These are phyloP conservation scores for Myxozyma lipomycoides DNA, from an alignment of 805 yeast genomes.

Conservation along the genomic window DNA sequence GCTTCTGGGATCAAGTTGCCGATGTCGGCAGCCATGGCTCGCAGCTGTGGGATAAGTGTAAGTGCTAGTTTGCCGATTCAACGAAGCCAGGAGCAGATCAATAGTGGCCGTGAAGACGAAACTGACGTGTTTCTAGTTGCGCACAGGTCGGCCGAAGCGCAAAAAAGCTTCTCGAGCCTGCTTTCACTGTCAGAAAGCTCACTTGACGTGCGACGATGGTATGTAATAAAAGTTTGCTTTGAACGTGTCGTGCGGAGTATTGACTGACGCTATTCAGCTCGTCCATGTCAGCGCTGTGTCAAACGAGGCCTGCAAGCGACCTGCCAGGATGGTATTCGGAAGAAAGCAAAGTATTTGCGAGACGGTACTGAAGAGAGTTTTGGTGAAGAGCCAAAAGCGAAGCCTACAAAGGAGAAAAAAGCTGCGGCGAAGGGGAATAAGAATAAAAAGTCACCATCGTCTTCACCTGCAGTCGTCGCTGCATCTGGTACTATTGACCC, in stretches of 20 bases:
- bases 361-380: slow-evolving; percentile 46
- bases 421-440: slow-evolving; percentile 1
- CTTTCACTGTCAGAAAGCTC: slow-evolving; percentile 83
- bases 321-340: slow-evolving; percentile 85
- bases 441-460: neutral
- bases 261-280: slow-evolving; percentile 34
- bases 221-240: slow-evolving; percentile 1
- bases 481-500: slow-evolving; percentile 27
- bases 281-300: slow-evolving; percentile 81
- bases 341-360: slow-evolving; percentile 70
- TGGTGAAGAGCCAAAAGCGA: neutral
- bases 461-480: neutral
- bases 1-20: slow-evolving; percentile 24
- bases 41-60: slow-evolving; percentile 26
- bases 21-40: slow-evolving; percentile 29
- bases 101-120: too few relatives aligned
- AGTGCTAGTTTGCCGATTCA: too few relatives aligned
- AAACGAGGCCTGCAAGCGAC: slow-evolving; percentile 60
- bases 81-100: too few relatives aligned
- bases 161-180: slow-evolving; percentile 85
- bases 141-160: slow-evolving; percentile 44
- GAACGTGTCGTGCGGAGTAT: neutral
- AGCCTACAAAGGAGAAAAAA: slow-evolving; percentile 7
- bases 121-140: slow-evolving; percentile 7
- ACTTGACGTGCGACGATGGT: slow-evolving; percentile 79